These are phyloP conservation scores for Cryptosporidium ubiquitum DNA, from an alignment of 169 alveolate genomes.

Conservation along the genomic window DNA sequence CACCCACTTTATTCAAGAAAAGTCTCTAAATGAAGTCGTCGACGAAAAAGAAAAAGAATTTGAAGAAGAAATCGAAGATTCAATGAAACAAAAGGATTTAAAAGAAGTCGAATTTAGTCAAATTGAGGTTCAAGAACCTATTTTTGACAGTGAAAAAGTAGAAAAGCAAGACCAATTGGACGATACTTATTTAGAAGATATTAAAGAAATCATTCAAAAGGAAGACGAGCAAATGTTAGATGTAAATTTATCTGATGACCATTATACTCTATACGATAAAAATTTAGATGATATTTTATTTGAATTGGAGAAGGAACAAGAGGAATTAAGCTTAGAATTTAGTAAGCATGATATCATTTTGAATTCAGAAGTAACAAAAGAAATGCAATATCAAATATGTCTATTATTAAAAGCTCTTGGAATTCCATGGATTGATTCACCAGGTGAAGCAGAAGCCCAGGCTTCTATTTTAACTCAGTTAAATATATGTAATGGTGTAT, in stretches of 20 bases:
- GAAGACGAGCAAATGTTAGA: not conserved
- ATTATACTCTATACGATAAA: not conserved
- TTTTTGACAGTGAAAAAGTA: no score
- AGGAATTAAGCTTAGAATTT: conserved; percentile 65
- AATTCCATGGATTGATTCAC: conserved; percentile 93
- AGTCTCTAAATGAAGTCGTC: no score
- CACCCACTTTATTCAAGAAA: no score
- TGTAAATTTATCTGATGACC: not conserved
- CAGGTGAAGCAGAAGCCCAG: conserved; percentile 96
- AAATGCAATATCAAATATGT: conserved; percentile 80
- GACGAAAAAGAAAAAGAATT: not conserved
- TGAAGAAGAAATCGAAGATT: not conserved
- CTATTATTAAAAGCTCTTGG: conserved; percentile 88
- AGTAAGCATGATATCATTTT: conserved; percentile 68
- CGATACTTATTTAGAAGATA: conserved; percentile 34
- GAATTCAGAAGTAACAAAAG: conserved; percentile 67
- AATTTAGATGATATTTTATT: conserved; percentile 62
- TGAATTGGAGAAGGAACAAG: conserved; percentile 76
- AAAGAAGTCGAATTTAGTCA: not conserved
- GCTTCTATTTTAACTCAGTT: conserved; percentile 86
- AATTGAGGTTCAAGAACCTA: not conserved
- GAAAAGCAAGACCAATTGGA: not conserved
- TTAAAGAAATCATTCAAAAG: conserved; percentile 48
- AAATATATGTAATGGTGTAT: conserved; percentile 87
- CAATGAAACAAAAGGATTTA: not conserved